Conservation (phyloP, 768 basidiomycete species). For the Pleurotus tuber-regium region DNA sequence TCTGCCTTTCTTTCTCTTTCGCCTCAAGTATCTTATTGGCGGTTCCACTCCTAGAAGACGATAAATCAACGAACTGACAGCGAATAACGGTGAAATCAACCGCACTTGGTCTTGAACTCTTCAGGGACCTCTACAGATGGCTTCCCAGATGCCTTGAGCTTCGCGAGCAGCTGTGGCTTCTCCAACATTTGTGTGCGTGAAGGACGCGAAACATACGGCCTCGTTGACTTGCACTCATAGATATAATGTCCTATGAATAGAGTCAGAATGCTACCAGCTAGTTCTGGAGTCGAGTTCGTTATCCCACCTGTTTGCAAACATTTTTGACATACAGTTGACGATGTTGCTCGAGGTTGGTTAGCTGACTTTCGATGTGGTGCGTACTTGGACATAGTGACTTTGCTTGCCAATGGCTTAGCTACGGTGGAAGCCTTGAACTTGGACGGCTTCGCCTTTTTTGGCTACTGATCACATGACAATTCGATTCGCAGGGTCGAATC, state of each 20-base stretch:
- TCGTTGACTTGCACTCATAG: constrained; percentile 80
- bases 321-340: constrained; percentile 79
- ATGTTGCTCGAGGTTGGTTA: constrained; percentile 61
- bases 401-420: no score
- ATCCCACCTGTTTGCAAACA: constrained; percentile 65
- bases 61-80: constrained; percentile 6
- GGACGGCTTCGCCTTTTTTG: no score
- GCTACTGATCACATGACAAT: no score
- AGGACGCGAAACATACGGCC: constrained; percentile 87
- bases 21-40: constrained; percentile 82
- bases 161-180: constrained; percentile 65
- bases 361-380: constrained; percentile 67
- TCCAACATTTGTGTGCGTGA: constrained; percentile 85
- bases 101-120: constrained; percentile 83
- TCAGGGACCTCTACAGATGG: constrained; percentile 86
- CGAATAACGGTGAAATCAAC: constrained; percentile 13
- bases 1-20: constrained; percentile 74
- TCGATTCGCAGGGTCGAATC: no score
- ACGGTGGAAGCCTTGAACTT: no score
- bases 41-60: constrained; percentile 56
- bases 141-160: constrained; percentile 66
- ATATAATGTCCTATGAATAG: constrained; percentile 74
- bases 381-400: constrained; percentile 79
- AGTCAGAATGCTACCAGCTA: background rate
- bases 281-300: background rate